Evolutionary conservation across 768 basidiomycete genomes (phyloP), one percentile per base, ranked within the genome.

Genomic region (Kwoniella newhampshirensis): DNA sequence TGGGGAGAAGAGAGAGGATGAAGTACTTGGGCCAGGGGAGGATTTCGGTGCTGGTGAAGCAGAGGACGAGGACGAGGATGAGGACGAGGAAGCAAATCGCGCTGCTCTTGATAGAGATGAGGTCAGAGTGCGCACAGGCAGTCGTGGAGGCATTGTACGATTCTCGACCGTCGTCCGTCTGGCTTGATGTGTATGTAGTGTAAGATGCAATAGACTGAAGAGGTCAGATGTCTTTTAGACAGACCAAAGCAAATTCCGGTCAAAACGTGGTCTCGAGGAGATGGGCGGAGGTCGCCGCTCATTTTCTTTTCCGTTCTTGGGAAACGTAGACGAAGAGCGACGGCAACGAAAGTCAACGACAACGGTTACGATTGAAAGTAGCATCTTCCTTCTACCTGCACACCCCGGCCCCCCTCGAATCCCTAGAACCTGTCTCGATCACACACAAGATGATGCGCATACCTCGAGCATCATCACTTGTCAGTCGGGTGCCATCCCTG

Each of bases 141-240:
- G 15, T 57, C 55, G 51, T 6, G 60, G 45, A 2, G 60, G 36
- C 60, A 62, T 62, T n/a, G n/a, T n/a, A n/a, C n/a, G n/a, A n/a
- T n/a, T n/a, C n/a, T n/a, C n/a, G n/a, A n/a, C n/a, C n/a, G n/a
- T n/a, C n/a, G n/a, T n/a, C n/a, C n/a, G n/a, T n/a, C n/a, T n/a
- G n/a, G n/a, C n/a, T n/a, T n/a, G n/a, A n/a, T n/a, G n/a, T n/a
- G n/a, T n/a, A n/a, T n/a, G n/a, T n/a, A n/a, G n/a, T n/a, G n/a
- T n/a, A n/a, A n/a, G n/a, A n/a, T n/a, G n/a, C n/a, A n/a, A n/a
- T n/a, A n/a, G n/a, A n/a, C n/a, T n/a, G n/a, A n/a, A 32, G 32
- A 32, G 32, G 32, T 32, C 32, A 13, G n/a, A n/a, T n/a, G n/a
- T n/a, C n/a, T n/a, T n/a, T n/a, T n/a, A n/a, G 32, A 32, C 6